Base-by-base conservation (phyloP, 352 stramenopile species). In the Pythium coloratum region DNA sequence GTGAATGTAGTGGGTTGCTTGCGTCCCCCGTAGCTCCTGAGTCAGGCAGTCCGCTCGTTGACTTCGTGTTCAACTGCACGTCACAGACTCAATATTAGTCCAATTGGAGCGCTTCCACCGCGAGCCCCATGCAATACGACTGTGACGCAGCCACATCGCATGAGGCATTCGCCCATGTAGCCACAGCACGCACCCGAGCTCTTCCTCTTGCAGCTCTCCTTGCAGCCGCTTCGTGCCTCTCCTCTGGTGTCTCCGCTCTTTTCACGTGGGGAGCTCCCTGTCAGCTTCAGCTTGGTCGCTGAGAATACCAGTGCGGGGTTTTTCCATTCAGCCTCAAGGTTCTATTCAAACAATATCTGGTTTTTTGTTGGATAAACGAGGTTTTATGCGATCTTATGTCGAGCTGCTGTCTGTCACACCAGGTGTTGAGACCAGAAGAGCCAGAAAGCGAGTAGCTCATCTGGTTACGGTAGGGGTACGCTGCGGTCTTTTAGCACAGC, bases 241-340 rank as follows among this genome's bases (percentile, higher is more conserved):
- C 58, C 42, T 55, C 49, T 28, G 44, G 30, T 47, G 58, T 38
- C 42, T 24, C 18, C 16, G 26, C 9, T 56, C 50, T 56, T 56
- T 28, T 32, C 20, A 18, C 54, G 55, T 60, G 34, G 55, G 55
- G 34, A 44, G 44, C 58, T 26, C 42, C 18, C 4, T 60, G 38
- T 53, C 62, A 68, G 62, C 62, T 68, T 68, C 62, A 68, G 62
- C 62, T 68, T 68, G 62, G 40, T 18, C 54, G 61, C 50, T 61
- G 62, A 68, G 62, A 68, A 68, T 68, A 68, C 62, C 59, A 58
- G 34, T 6, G 46, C 46, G 20, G 20, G 46, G 46, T 53, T 53
- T 53, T 53, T 53, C 46, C 8, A 53, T 30, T 32, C n/a, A 53
- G 46, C n/a, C n/a, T 4, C 20, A 13, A 59, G 50, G 60, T 51